Evolutionary conservation across 2,329 filamentous ascomycete species (phyloP).

Genomic region (Pleomassaria siparia): DNA sequence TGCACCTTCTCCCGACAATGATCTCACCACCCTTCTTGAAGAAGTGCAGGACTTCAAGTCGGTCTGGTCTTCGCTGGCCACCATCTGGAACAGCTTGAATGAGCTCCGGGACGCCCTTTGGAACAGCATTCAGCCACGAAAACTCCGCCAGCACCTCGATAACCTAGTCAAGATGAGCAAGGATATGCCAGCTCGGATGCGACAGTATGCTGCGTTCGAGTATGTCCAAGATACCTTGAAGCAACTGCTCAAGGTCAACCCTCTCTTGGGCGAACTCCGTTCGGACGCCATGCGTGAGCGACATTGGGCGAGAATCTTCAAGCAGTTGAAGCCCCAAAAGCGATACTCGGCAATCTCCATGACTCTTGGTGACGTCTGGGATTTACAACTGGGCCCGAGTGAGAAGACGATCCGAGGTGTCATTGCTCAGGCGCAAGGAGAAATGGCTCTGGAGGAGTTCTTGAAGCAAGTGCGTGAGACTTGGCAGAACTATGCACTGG

Average conservation of each 20-base stretch:
- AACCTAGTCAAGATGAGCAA: slow-evolving; percentile 96
- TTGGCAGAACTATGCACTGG: slow-evolving; percentile 93
- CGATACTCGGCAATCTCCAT: slow-evolving; percentile 92
- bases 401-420: slow-evolving; percentile 90
- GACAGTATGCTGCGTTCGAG: slow-evolving; percentile 99
- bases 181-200: slow-evolving; percentile 98
- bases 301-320: slow-evolving; percentile 98
- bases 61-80: slow-evolving; percentile 93
- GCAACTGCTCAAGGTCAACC: slow-evolving; percentile 86
- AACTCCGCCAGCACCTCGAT: slow-evolving; percentile 86
- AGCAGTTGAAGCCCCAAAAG: slow-evolving; percentile 87
- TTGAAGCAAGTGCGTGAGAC: slow-evolving; percentile 93
- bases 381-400: slow-evolving; percentile 84
- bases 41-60: slow-evolving; percentile 99
- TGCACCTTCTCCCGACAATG: slow-evolving; percentile 74
- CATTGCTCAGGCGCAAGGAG: slow-evolving; percentile 91
- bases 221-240: slow-evolving; percentile 92
- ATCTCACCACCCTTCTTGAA: slow-evolving; percentile 83
- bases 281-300: slow-evolving; percentile 95
- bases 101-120: slow-evolving; percentile 90
- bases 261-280: slow-evolving; percentile 84
- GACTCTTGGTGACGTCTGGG: slow-evolving; percentile 98
- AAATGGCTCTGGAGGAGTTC: slow-evolving; percentile 98
- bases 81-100: slow-evolving; percentile 95
- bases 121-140: slow-evolving; percentile 93